Percentiles rank a stretch among this genome's conserved stretches.
Evolutionary conservation across 495 filamentous ascomycete species (phyloP).

Genomic region (Podospora conica): DNA sequence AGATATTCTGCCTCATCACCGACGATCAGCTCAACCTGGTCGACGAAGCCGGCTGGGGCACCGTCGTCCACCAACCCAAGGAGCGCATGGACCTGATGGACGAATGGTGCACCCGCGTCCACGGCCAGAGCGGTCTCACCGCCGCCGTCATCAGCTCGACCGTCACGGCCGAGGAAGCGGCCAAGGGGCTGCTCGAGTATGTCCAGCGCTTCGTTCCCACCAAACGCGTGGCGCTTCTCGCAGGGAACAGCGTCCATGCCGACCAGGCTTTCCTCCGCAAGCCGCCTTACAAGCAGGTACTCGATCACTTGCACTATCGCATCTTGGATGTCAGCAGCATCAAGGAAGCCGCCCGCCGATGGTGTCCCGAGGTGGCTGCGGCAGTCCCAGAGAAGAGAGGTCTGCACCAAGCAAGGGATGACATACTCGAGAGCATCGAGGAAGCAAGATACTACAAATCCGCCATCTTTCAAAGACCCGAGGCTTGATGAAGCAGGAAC

Average conservation of each 20-base stretch:
- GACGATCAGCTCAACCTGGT: conserved; percentile 68
- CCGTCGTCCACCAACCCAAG: conserved; percentile 68
- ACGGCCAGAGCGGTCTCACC: conserved; percentile 71
- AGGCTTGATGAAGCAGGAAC: background rate
- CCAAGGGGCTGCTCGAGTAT: conserved; percentile 67
- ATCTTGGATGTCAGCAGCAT: conserved; percentile 86
- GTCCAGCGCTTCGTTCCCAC: conserved; percentile 64
- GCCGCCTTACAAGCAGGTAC: conserved; percentile 62
- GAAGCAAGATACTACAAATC: conserved; percentile 79
- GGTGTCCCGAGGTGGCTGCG: conserved; percentile 46
- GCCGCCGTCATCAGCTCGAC: conserved; percentile 66
- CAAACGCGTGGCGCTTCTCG: conserved; percentile 60
- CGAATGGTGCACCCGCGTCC: conserved; percentile 48
- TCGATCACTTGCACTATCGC: conserved; percentile 77
- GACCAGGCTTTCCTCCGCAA: conserved; percentile 77
- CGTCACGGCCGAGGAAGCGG: conserved; percentile 65
- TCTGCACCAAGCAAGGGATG: conserved; percentile 75
- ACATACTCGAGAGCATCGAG: conserved; percentile 92
- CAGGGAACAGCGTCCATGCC: conserved; percentile 88
- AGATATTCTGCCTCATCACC: conserved; percentile 91
- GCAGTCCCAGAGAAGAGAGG: conserved; percentile 62
- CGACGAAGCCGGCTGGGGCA: conserved; percentile 72
- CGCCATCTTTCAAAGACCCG: conserved; percentile 46
- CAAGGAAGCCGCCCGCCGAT: conserved; percentile 81
- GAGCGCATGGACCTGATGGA: conserved; percentile 70